Evolutionary conservation across 2,329 filamentous ascomycete species (phyloP), one percentile per base, ranked within the genome.

Genomic region (Penicillium rolfsii): DNA sequence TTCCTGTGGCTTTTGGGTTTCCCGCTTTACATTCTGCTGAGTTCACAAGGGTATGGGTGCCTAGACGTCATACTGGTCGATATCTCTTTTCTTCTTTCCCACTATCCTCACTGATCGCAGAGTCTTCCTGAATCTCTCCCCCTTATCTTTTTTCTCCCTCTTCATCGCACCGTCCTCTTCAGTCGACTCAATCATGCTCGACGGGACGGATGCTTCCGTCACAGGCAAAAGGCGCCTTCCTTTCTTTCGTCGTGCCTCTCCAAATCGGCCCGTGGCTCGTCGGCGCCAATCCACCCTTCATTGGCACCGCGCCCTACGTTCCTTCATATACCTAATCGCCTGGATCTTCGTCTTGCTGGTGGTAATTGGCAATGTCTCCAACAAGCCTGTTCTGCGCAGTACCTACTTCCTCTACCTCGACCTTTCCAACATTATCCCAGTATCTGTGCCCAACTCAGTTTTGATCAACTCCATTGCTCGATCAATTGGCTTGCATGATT

Each of bases 391-490:
- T 6, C 81, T 93, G 36, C 85, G 84, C 61, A 80, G 86, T 60
- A 91, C 91, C 68, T 97, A 90, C 79, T 95, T 97, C 77, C 89
- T 96, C 76, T 89, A 89, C 69, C 85, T 97, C 70, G 85, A 96
- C 76, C 84, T 97, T 52, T 86, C 90, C 67, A 85, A 96, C 70
- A 89, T 97, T 73, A 89, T 97, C 59, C 90, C 90, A 0, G 81
- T 86, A 36, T 87, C 85, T 5, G 85, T 91, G 16, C 89, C 89
- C 45, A 89, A 93, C 73, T 87, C 87, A 9, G 79, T 84, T 26
- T 83, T 97, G 49, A 89, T 96, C 77, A 96, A 96, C 80, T 92
- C 88, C 49, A 93, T 97, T 66, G 92, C 93, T 4, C 88, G 91
- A 55, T 91, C 89, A 24, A 82, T 97, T 57, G 94, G 93, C 33